Base-by-base conservation (phyloP, 2,329 filamentous ascomycete species). In the Dactylellina drechsleri region DNA sequence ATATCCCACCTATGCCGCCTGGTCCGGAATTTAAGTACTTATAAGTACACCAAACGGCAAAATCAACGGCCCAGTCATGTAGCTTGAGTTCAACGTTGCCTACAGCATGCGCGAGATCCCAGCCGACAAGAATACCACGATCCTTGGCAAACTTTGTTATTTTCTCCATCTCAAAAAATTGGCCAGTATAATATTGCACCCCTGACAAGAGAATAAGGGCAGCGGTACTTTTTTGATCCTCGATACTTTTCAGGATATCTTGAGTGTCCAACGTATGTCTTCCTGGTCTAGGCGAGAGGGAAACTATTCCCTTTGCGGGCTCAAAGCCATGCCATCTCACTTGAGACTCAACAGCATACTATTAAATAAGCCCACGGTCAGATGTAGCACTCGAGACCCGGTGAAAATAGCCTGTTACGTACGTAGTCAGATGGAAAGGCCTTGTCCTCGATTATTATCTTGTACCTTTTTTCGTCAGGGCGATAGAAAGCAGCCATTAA, bases 1-100 rank as follows among this genome's bases (percentile, higher is more conserved):
- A 97, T 0, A 90, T 84, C 0, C 90, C 92, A 0, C 88, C 92
- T 77, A 96, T 96, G 15, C 89, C 86, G 2, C 93, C 93, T 0
- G 93, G 92, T 0, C 93, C 93, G 26, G 89, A 89, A 80, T 96
- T 96, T 81, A 96, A 87, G 83, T 97, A 97, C 83, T 97, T 97
- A 85, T 97, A 97, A 16, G 90, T 93, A 82, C 93, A 97, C 93
- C 93, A 97, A 64, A 87, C 91, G 15, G 93, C 79, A 79, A 96
- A 96, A 81, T 97, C 93, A 40, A 96, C 92, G 78, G 91, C 86
- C 93, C 93, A 97, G 79, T 94, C 91, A 82, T 96, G 92, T 18
- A 97, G 85, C 70, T 85, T 83, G 16, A 97, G 82, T 47, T 91
- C 88, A 1, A 96, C 91, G 80, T 97, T 97, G 36, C 93, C 93